phyloP scores from a whole-genome alignment of 169 alveolate genomes.

The Plasmodium inui region DNA sequence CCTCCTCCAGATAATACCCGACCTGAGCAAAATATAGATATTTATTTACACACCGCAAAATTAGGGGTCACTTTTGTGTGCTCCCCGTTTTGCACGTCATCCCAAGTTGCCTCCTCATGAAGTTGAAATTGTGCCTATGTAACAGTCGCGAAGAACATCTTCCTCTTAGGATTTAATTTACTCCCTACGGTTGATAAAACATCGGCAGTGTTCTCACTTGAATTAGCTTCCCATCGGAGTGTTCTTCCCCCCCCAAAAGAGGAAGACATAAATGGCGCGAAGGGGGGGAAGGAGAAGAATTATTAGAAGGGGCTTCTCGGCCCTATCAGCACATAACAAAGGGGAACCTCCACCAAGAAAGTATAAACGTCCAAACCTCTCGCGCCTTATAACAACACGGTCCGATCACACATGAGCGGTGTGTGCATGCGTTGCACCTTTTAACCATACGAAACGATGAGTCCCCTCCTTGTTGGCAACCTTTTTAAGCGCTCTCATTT shows the following conservation, averaged over 20 bases:
- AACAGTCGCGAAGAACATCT: neutral
- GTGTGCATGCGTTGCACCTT: neutral
- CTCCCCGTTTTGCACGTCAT: too few species aligned
- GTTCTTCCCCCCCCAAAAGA: neutral
- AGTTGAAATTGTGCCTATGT: neutral
- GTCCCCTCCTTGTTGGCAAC: neutral
- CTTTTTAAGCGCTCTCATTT: neutral
- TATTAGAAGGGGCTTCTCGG: too few species aligned
- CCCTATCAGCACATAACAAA: neutral
- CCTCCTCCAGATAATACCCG: neutral
- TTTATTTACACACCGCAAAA: neutral
- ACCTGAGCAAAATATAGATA: neutral
- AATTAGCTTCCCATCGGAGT: neutral
- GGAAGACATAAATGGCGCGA: neutral
- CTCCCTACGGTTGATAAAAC: neutral
- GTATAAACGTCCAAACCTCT: neutral
- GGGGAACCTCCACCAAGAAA: neutral
- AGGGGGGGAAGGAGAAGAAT: constrained; percentile 1
- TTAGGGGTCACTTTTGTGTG: neutral
- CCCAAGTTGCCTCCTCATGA: neutral
- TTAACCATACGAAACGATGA: neutral
- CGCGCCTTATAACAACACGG: neutral
- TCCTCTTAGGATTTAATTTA: neutral
- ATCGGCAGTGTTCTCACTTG: neutral
- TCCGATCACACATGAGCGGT: neutral